Base-by-base conservation (phyloP, 495 filamentous ascomycete genomes). In the Aspergillus olivimuriae region DNA sequence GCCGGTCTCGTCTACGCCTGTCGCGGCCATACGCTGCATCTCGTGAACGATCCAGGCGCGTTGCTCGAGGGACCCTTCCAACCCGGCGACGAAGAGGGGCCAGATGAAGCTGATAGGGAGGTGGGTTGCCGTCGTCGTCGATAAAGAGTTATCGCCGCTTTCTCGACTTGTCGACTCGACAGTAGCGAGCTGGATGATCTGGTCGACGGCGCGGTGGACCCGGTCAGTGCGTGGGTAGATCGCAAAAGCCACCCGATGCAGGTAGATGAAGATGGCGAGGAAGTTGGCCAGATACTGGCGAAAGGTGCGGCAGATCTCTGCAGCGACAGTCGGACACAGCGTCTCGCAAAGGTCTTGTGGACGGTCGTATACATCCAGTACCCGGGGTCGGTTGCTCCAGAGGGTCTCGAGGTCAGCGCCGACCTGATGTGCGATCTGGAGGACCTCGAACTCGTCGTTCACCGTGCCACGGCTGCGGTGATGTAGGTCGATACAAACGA, bases 151-250 rank as follows among this genome's bases (percentile, higher is more conserved):
- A n/a, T n/a, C n/a, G n/a, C n/a, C n/a, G 24, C 24, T 11, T 11
- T 11, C 11, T 28, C 24, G 24, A 19, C 44, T 48, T 0, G 40
- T 39, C 4, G 56, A 52, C 23, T 69, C 65, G 11, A 63, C 52
- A 7, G 52, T 60, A 12, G 65, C 65, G 10, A 69, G 50, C 23
- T 65, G 58, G 12, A 69, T 62, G 43, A 69, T 69, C 42, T 66
- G 55, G 41, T 62, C 56, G 2, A 69, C 63, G 10, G 65, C 65
- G 4, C 60, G 58, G 19, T 67, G 61, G 34, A 69, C 65, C 2
- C 63, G 60, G 31, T 67, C 65, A 14, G 65, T 69, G 3, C 65
- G 63, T 4, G 63, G 65, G 35, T 69, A 69, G 20, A 69, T 69
- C 9, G 60, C 63, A 43, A 69, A 69, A 11, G 65, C 65, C 9